Percentiles rank a stretch among this genome's conserved stretches.
Evolutionary conservation across 352 stramenopile genomes (phyloP).

Genomic region (Phytopythium delawarense): DNA sequence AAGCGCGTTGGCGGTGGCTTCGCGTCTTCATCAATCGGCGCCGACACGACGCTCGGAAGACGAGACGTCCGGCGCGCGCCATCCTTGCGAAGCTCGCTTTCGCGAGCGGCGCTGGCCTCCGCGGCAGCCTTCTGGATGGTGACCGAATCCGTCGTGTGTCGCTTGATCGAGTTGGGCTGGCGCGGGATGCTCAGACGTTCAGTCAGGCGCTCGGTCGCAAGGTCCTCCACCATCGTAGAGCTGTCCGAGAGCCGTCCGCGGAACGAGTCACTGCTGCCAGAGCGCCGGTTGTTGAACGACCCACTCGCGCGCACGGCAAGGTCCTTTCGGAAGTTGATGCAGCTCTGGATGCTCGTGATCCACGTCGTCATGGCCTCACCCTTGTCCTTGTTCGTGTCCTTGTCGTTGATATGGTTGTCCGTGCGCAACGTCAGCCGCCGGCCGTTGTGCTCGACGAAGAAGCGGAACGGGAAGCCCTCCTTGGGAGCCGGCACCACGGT

Average conservation of each 20-base stretch:
- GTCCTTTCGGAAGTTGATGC: slow-evolving; percentile 21
- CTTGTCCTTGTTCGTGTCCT: slow-evolving; percentile 18
- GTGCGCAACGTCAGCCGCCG: slow-evolving; percentile 74
- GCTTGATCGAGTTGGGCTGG: slow-evolving; percentile 42
- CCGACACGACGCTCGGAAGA: slow-evolving; percentile 31
- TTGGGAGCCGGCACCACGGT: slow-evolving; percentile 41
- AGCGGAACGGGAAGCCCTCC: slow-evolving; percentile 55
- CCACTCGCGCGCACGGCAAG: slow-evolving; percentile 16
- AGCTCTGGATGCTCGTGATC: slow-evolving; percentile 56
- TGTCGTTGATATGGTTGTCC: slow-evolving; percentile 34
- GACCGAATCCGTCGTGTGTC: slow-evolving; percentile 58
- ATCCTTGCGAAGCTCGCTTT: slow-evolving; percentile 38
- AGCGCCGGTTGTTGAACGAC: slow-evolving; percentile 28
- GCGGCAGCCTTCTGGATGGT: slow-evolving; percentile 56
- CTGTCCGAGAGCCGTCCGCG: slow-evolving; percentile 35
- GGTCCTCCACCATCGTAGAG: slow-evolving; percentile 28
- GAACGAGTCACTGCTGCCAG: slow-evolving; percentile 30
- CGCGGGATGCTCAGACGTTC: slow-evolving; percentile 31
- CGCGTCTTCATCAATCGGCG: slow-evolving; percentile 20
- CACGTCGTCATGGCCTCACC: slow-evolving; percentile 42
- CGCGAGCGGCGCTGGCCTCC: slow-evolving; percentile 36
- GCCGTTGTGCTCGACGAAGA: slow-evolving; percentile 60
- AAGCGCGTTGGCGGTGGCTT: slow-evolving; percentile 21
- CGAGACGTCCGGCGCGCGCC: slow-evolving; percentile 32
- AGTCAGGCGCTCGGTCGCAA: slow-evolving; percentile 13